Evolutionary conservation across 495 filamentous ascomycete genomes (phyloP), one percentile per base, ranked within the genome.

Genomic region (Xylaria acuta): DNA sequence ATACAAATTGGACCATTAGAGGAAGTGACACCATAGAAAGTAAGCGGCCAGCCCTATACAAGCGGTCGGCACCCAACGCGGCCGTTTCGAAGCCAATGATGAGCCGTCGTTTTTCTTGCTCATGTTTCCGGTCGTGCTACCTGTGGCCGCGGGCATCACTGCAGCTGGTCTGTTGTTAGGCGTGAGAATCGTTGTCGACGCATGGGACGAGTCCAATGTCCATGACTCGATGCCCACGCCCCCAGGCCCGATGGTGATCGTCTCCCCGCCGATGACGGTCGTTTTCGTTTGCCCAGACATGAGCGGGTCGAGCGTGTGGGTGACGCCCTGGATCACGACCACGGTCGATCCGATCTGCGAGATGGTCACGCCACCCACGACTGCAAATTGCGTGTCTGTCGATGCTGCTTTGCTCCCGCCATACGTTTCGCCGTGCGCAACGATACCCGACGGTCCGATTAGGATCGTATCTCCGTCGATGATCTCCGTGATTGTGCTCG

Each of bases 351-450:
- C 86, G 36, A 88, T 70, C 69, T 84, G 80, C 5, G 85, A 84
- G 41, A 88, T 75, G 5, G 83, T 83, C 9, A 82, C 82, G 14
- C 86, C 86, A 43, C 86, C 86, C 4, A 82, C 81, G 16, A 87
- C 74, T 3, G 78, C 82, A 56, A 82, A 82, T 38, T 80, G 77
- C 18, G 84, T 86, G 8, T 74, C 80, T 12, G 69, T 59, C 22
- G 79, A 63, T 34, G 79, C 72, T 8, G 80, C 81, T 2, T 64
- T 59, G 12, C 70, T 32, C 0, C 85, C 85, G 30, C 84, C 84
- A 0, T 87, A 69, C 1, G 82, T 85, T n/a, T 82, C 79, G 5
- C 76, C 76, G 54, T 79, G 79, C 9, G 81, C 73, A 6, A 77
- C 76, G 27, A 89, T 75, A 41, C 88, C 86, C 0, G 73, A 77